Base-by-base conservation (phyloP, 2,329 filamentous ascomycete genomes). In the Tothia fuscella region DNA sequence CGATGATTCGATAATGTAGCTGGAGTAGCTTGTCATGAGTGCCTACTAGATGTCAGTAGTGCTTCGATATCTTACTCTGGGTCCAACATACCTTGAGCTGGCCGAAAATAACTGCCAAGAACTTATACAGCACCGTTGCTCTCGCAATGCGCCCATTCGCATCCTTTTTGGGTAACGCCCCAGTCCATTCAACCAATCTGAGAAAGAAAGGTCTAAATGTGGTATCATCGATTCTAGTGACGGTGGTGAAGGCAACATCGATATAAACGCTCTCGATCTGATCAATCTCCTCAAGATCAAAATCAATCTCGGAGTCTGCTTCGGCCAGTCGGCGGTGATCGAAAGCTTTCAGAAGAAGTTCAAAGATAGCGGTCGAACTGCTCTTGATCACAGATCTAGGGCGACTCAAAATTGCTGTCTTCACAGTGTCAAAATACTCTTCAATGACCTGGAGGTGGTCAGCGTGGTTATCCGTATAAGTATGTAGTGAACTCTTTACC, bases 171-270 rank as follows among this genome's bases (percentile, higher is more conserved):
- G 78, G 63, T 33, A 82, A 60, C 0, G 69, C 71, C 2, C 67
- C 64, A 1, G 82, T 74, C 82, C 88, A 95, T 44, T 93, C 85
- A 34, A 93, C 70, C n/a, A 95, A 66, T 49, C 81, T 76, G 13
- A 78, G 72, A 65, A 96, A 98, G 48, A 98, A 78, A 1, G 91
- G 93, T 10, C 88, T 74, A 76, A 98, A 98, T 0, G 82, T 78
- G 1, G 82, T 80, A 56, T 98, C 91, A 62, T 95, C 96, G 47
- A 98, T 74, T 68, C 96, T 96, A 67, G 93, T 86, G 41, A 94
- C 82, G 78, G 95, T 91, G 60, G 86, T 83, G 45, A 98, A 74
- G 0, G 80, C 76, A 10, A 82, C 76, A 7, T 80, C 74, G 55
- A 85, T 81, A 49, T 84, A 48, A 1, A 68, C 66, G 2, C 66